phyloP scores from a whole-genome alignment of 1,284 basidiomycete species.

The Apiotrichum montevideense region DNA sequence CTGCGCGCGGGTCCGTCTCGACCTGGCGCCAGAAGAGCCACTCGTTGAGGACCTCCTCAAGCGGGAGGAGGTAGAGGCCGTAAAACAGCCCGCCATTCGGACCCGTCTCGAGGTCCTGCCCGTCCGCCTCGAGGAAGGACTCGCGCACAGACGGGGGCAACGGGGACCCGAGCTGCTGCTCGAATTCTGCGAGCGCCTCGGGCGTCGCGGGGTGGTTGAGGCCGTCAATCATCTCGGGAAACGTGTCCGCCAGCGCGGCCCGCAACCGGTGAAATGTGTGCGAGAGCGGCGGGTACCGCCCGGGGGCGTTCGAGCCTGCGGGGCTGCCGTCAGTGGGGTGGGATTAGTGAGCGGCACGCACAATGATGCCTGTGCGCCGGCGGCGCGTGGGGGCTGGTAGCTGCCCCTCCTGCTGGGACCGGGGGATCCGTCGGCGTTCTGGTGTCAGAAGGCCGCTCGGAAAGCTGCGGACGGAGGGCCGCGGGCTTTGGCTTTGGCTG shows the following conservation, averaged over 20 bases:
- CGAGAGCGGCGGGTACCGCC: slow-evolving; percentile 62
- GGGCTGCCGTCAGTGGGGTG: background rate
- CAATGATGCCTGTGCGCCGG: no score
- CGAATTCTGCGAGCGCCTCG: slow-evolving; percentile 66
- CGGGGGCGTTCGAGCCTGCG: background rate
- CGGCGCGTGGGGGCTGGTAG: background rate
- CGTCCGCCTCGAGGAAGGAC: slow-evolving; percentile 73
- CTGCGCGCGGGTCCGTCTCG: slow-evolving; percentile 67
- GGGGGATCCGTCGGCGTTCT: background rate
- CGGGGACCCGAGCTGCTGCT: slow-evolving; percentile 71
- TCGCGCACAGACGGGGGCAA: slow-evolving; percentile 74
- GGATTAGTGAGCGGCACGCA: no score
- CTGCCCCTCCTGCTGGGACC: slow-evolving; percentile 2
- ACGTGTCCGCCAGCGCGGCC: slow-evolving; percentile 67
- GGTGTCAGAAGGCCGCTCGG: background rate
- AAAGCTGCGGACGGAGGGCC: no score
- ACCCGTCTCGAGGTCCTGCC: slow-evolving; percentile 77
- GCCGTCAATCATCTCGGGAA: slow-evolving; percentile 84
- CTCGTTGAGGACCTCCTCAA: slow-evolving; percentile 85
- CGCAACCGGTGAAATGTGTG: slow-evolving; percentile 75
- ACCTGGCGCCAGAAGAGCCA: slow-evolving; percentile 91
- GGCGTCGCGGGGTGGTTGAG: slow-evolving; percentile 78
- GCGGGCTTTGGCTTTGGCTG: no score
- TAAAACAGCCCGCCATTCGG: slow-evolving; percentile 65
- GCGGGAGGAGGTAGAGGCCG: slow-evolving; percentile 70